These are phyloP conservation scores for Bacidia gigantensis DNA, from an alignment of 495 filamentous ascomycete genomes.

Conservation along the genomic window DNA sequence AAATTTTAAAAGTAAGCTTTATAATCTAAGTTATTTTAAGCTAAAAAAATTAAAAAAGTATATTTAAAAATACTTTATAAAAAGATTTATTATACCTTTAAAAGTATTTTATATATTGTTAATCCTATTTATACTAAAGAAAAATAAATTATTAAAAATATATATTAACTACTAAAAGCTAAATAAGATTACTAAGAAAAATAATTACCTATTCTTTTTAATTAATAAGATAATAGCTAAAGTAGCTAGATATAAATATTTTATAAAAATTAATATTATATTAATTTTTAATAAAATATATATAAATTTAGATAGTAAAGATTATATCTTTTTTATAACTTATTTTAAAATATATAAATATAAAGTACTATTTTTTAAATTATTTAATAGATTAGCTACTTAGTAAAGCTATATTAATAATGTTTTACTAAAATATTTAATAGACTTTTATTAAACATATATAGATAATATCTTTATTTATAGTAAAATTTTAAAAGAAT, in stretches of 20 bases:
- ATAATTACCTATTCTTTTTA: not conserved
- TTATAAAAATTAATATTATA: too few species aligned
- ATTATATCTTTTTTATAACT: not conserved
- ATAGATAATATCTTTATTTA: conserved; percentile 2
- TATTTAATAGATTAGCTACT: too few species aligned
- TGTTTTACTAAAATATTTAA: not conserved
- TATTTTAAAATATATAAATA: not conserved
- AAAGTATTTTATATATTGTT: too few species aligned
- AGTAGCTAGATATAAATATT: too few species aligned
- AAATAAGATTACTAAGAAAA: not conserved
- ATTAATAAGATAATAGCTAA: too few species aligned
- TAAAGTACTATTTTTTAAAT: too few species aligned
- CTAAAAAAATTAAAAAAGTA: not conserved
- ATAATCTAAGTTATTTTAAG: not conserved
- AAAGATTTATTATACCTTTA: too few species aligned
- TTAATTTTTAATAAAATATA: too few species aligned
- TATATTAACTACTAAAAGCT: not conserved
- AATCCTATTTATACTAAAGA: too few species aligned
- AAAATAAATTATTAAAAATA: not conserved
- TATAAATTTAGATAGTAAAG: not conserved
- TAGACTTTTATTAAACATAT: not conserved
- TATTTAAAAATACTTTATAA: not conserved
- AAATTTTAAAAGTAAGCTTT: not conserved
- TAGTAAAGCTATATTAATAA: conserved; percentile 1
- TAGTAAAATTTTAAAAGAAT: not conserved